Percentiles rank a stretch among this genome's conserved stretches.
Evolutionary conservation across 768 basidiomycete species (phyloP).

Genomic region (Russula virescens): DNA sequence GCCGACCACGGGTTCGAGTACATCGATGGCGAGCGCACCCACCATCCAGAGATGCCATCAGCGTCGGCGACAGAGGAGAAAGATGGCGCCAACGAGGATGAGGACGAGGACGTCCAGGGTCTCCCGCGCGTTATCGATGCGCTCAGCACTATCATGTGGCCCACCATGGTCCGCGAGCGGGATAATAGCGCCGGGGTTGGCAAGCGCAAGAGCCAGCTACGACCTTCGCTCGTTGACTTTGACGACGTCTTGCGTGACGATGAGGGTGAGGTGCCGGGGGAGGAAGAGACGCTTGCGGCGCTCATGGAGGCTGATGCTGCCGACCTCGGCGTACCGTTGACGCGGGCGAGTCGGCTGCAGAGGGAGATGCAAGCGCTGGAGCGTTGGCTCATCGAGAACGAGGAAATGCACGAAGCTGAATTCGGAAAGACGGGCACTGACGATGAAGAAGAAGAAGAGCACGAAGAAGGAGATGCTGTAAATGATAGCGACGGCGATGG

Average conservation of each 20-base stretch:
- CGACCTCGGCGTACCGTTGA: constrained; percentile 19
- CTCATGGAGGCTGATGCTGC: constrained; percentile 29
- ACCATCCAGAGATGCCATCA: neutral
- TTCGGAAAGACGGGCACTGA: neutral
- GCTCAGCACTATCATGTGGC: constrained; percentile 86
- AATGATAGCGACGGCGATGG: neutral
- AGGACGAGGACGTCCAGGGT: constrained; percentile 30
- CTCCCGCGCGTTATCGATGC: constrained; percentile 72
- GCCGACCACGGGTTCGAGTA: constrained; percentile 74
- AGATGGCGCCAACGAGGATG: neutral
- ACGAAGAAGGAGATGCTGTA: neutral
- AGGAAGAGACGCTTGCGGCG: constrained; percentile 35
- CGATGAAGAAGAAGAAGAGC: no score
- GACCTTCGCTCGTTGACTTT: constrained; percentile 28
- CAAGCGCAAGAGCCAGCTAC: constrained; percentile 28
- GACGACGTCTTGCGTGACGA: constrained; percentile 21
- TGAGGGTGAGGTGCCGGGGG: constrained; percentile 10
- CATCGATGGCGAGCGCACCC: constrained; percentile 45
- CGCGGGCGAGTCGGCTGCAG: constrained; percentile 32
- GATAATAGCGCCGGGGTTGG: constrained; percentile 20
- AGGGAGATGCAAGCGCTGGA: constrained; percentile 55
- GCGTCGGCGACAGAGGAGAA: neutral
- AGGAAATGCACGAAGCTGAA: constrained; percentile 29
- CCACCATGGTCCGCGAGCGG: constrained; percentile 55
- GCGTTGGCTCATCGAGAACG: constrained; percentile 55